These are phyloP conservation scores for Lentinula lateritia DNA, from an alignment of 768 basidiomycete genomes.

Conservation along the genomic window DNA sequence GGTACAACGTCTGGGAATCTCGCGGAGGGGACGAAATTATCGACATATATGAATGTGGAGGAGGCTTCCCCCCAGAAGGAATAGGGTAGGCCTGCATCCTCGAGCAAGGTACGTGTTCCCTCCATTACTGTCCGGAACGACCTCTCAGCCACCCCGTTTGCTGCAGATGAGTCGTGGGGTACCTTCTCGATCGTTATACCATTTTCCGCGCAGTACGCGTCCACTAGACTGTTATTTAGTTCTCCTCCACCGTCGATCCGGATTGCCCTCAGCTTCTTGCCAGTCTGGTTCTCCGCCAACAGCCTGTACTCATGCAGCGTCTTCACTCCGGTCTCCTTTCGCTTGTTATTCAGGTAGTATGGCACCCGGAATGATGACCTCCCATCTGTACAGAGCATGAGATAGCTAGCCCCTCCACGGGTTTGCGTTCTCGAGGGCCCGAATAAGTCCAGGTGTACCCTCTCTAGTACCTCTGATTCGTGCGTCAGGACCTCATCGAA, in stretches of 20 bases:
- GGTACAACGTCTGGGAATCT: no score
- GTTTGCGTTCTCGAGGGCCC: conserved; percentile 15
- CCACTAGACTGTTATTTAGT: conserved; percentile 18
- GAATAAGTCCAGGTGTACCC: conserved; percentile 21
- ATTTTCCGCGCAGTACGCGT: conserved; percentile 8
- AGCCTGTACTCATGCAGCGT: conserved; percentile 13
- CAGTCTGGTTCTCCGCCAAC: conserved; percentile 13
- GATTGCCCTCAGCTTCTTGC: conserved; percentile 10
- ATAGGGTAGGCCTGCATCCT: no score
- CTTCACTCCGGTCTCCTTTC: conserved; percentile 10
- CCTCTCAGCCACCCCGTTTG: no score
- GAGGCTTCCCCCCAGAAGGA: no score
- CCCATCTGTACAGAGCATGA: conserved; percentile 20
- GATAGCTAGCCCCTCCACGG: conserved; percentile 13
- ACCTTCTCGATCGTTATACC: conserved; percentile 18
- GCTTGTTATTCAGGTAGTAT: conserved; percentile 19
- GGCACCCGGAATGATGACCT: conserved; percentile 9
- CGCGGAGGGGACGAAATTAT: no score
- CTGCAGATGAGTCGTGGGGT: no score
- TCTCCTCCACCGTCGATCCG: conserved; percentile 22
- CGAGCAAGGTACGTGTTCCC: no score
- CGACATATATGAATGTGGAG: no score
- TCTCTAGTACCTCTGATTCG: conserved; percentile 12
- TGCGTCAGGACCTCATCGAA: conserved; percentile 12
- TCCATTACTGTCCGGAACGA: no score